Base-by-base conservation (phyloP, 176 grass and related monocot species). In the Avena sativa region DNA sequence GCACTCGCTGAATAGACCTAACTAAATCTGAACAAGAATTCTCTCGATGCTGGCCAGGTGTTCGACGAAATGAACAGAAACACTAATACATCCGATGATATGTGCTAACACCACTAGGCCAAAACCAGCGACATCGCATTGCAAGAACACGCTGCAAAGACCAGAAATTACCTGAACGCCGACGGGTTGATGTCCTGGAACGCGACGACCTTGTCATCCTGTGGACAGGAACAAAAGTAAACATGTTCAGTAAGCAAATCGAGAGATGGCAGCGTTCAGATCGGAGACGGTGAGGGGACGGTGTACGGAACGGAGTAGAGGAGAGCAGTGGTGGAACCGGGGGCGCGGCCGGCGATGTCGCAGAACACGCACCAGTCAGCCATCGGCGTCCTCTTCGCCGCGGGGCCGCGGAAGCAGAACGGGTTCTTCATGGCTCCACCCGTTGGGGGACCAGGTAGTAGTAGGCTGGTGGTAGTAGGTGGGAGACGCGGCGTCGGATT, bases 201-300 rank as follows among this genome's bases (percentile, higher is more conserved):
- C 1, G 92, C 97, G 15, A 96, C 89, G 50, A 96, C 97, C 87
- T 63, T 99, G 70, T 94, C 97, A 90, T 96, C 97, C 97, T 99
- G 85, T 79, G 57, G 36, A 80, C 21, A 49, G 6, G 4, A 78
- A 58, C 28, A 72, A 20, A 70, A 53, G 12, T 17, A 34, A 5
- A 75, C 53, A 30, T 28, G 3, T 50, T 76, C 3, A 64, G 78
- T 64, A 32, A 59, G 43, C 43, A 55, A 77, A 81, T 25, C 70
- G 70, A 28, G 14, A 71, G 63, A 60, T 6, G 19, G 5, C 7
- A 6, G 13, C 23, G 50, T 2, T 72, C 5, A 47, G 77, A 91
- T 85, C 61, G 52, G 78, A 81, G 86, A 20, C 8, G 67, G 43
- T 0, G 30, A 79, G 16, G 66, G 19, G 52, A 10, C 47, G 48